Evolutionary conservation across 140 eudicot species (phyloP), one percentile per base, ranked within the genome.

Genomic region (Flaveria floridana): DNA sequence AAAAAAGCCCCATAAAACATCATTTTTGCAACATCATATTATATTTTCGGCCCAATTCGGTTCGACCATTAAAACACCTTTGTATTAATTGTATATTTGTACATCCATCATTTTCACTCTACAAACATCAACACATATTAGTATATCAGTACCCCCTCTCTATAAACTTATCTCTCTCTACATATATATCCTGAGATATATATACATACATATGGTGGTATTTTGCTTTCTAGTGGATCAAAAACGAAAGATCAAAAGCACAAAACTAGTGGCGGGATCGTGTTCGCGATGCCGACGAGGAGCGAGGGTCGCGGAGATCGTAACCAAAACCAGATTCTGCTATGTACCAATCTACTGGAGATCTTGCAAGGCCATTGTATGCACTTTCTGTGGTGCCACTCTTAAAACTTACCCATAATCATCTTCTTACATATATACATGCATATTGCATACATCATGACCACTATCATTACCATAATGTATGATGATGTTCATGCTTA

Each of bases 171-270:
- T 72, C 52, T 72, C 7, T 25, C 23, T 18, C 20, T 51, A 44
- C 56, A 73, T 6, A 65, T 2, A 19, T n/a, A 69, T 16, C 41
- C 1, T 14, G 39, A 37, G 4, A 62, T 11, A 62, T 14, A 59
- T 14, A 61, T 2, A 39, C 0, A n/a, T 1, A 68, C 42, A 52
- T 16, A 89, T 89, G 98, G 96, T 85, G 78, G 85, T 86, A 41
- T 87, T 86, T 37, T 92, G 98, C 85, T 92, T 92, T 75, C 81
- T 92, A 67, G 95, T 92, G 70, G 98, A 92, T 79, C 96, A 92
- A 67, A 86, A 78, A 84, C 84, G 88, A 71, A 78, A 30, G 64
- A 52, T 87, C 52, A 79, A 82, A 78, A 81, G 81, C 37, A 81
- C 81, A n/a, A 87, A 87, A 81, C 98, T 95, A 63, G 98, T 83